A percentile compares a stretch with the other conserved stretches of the same genome.
phyloP scores from a whole-genome alignment of 2,329 filamentous ascomycete genomes.

The Cryphonectria nitschkei region DNA sequence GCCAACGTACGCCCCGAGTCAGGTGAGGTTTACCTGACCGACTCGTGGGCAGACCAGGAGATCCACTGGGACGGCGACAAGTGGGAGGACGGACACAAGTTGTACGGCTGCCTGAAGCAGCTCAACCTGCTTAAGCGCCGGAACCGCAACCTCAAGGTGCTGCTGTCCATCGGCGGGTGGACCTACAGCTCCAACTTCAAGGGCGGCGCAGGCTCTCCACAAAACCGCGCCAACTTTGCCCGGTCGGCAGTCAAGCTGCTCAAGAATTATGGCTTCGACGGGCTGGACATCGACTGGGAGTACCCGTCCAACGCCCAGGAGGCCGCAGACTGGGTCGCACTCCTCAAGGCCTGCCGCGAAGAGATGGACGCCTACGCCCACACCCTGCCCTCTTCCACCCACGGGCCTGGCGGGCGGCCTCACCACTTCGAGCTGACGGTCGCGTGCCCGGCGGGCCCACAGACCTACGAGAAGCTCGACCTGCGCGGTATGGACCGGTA shows the following conservation, averaged over 20 bases:
- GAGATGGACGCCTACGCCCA: slow-evolving; percentile 62
- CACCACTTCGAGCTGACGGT: slow-evolving; percentile 65
- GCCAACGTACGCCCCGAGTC: slow-evolving; percentile 80
- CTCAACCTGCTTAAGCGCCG: slow-evolving; percentile 80
- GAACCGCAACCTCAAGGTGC: slow-evolving; percentile 81
- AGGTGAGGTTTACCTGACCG: slow-evolving; percentile 75
- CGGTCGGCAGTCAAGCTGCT: slow-evolving; percentile 73
- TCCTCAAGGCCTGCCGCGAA: slow-evolving; percentile 58
- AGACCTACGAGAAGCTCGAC: slow-evolving; percentile 66
- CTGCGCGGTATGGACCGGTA: slow-evolving; percentile 66
- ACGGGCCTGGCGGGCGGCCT: not conserved
- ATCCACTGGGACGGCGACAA: slow-evolving; percentile 73
- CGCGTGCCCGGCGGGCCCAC: slow-evolving; percentile 64
- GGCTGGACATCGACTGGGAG: slow-evolving; percentile 72
- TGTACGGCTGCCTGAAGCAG: slow-evolving; percentile 90
- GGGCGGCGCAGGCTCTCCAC: slow-evolving; percentile 70
- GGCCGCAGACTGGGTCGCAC: slow-evolving; percentile 61
- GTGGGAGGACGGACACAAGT: slow-evolving; percentile 79
- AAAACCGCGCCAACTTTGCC: slow-evolving; percentile 74
- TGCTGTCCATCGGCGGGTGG: slow-evolving; percentile 91
- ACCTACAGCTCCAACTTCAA: slow-evolving; percentile 86
- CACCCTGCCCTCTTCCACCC: slow-evolving; percentile 40
- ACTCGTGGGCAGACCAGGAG: slow-evolving; percentile 69
- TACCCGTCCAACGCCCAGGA: slow-evolving; percentile 61
- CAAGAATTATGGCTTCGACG: slow-evolving; percentile 79